Evolutionary conservation across 768 basidiomycete species (phyloP).

Genomic region (Russula sp.): DNA sequence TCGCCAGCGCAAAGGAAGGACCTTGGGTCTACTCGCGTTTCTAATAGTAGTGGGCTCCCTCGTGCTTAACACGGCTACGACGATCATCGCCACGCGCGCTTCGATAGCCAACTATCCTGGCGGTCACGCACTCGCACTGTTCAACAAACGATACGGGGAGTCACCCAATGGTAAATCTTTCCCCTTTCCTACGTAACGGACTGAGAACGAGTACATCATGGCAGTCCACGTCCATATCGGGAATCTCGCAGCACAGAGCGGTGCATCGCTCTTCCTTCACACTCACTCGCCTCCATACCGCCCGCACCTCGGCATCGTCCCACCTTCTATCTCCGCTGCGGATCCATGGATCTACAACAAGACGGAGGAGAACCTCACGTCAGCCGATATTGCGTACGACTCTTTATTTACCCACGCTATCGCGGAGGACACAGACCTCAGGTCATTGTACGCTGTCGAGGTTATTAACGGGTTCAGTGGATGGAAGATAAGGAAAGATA

Average conservation of each 20-base stretch:
- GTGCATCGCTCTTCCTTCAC: constrained; percentile 85
- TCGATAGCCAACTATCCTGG: constrained; percentile 88
- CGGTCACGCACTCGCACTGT: constrained; percentile 60
- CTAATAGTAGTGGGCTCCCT: constrained; percentile 50
- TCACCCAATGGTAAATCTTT: constrained; percentile 35
- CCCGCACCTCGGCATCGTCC: constrained; percentile 26
- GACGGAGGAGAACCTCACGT: constrained; percentile 63
- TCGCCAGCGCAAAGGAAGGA: constrained; percentile 46
- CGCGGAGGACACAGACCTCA: constrained; percentile 42
- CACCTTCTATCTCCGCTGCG: constrained; percentile 20
- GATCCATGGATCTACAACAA: constrained; percentile 73
- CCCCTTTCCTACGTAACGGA: background rate
- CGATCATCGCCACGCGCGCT: constrained; percentile 51
- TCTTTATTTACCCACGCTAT: constrained; percentile 61
- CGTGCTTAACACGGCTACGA: constrained; percentile 50
- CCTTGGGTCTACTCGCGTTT: constrained; percentile 47
- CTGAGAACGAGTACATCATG: constrained; percentile 18
- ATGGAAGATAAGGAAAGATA: constrained; percentile 38
- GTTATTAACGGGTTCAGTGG: constrained; percentile 47
- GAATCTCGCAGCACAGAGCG: constrained; percentile 85
- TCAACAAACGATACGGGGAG: constrained; percentile 54
- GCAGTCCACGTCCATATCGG: constrained; percentile 72
- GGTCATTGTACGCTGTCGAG: constrained; percentile 46
- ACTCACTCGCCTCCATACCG: constrained; percentile 57
- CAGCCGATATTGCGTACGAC: constrained; percentile 41